Conservation (phyloP, 768 basidiomycete genomes). For the Lentinula guzmanii region DNA sequence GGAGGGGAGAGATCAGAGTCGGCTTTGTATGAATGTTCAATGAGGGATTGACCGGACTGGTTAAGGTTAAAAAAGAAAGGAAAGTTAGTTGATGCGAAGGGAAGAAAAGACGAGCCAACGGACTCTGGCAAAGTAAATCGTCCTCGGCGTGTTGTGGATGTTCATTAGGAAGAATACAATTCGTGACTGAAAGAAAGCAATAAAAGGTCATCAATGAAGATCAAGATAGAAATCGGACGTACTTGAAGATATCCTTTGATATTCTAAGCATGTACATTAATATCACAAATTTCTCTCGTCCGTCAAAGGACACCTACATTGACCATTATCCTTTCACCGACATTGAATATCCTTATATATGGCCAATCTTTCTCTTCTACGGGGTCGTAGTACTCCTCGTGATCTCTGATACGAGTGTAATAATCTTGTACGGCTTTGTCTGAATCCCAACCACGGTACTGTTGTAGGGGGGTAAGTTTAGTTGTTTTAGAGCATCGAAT, state of each 20-base stretch:
- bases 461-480: neutral
- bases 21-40: slow-evolving; percentile 98
- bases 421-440: slow-evolving; percentile 92
- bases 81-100: neutral
- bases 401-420: slow-evolving; percentile 79
- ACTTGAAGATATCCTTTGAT: slow-evolving; percentile 89
- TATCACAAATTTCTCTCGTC: neutral
- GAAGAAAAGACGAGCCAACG: slow-evolving; percentile 18
- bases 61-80: neutral
- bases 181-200: slow-evolving; percentile 52
- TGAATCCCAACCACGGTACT: slow-evolving; percentile 94
- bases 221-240: slow-evolving; percentile 9
- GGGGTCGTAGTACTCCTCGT: slow-evolving; percentile 85
- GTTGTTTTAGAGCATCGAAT: neutral
- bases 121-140: slow-evolving; percentile 95
- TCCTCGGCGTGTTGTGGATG: slow-evolving; percentile 89
- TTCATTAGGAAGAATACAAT: slow-evolving; percentile 99
- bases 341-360: slow-evolving; percentile 92
- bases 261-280: slow-evolving; percentile 35
- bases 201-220: neutral
- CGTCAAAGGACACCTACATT: slow-evolving; percentile 51
- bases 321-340: slow-evolving; percentile 93
- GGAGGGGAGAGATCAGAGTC: slow-evolving; percentile 94
- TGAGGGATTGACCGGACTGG: slow-evolving; percentile 95
- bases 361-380: slow-evolving; percentile 90